Percentiles rank a stretch among this genome's conserved stretches.
phyloP scores from a whole-genome alignment of 148 eudicot genomes.

The Camellia sinensis region DNA sequence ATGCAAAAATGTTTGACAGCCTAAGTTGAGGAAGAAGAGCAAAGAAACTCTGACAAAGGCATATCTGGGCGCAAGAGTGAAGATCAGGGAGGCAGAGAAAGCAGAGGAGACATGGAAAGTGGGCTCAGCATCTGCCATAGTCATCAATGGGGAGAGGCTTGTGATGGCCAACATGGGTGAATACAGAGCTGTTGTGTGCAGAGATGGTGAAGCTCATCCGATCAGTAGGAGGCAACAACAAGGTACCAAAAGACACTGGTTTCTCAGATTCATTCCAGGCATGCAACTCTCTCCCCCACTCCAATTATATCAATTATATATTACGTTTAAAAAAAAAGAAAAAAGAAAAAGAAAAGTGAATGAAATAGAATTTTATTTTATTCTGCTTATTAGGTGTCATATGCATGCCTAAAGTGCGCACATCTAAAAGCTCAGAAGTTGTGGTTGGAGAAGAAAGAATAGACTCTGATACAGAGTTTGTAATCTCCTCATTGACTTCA shows the following conservation, averaged over 20 bases:
- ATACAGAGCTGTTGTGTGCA: conserved; percentile 60
- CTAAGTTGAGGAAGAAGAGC: conserved; percentile 42
- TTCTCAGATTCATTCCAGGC: conserved; percentile 50
- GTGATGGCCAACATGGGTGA: conserved; percentile 73
- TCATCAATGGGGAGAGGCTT: conserved; percentile 64
- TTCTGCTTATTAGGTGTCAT: conserved; percentile 35
- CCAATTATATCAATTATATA: too few relatives aligned
- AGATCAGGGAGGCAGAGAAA: conserved; percentile 21
- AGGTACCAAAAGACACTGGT: conserved; percentile 43
- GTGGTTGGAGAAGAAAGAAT: conserved; percentile 41
- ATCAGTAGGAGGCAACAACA: conserved; percentile 39
- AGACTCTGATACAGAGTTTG: conserved; percentile 65
- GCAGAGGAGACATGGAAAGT: conserved; percentile 21
- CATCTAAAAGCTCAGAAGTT: conserved; percentile 31
- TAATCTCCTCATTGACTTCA: conserved; percentile 25
- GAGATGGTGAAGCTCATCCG: conserved; percentile 66
- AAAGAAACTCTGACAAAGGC: conserved; percentile 67
- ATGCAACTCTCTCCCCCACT: too few relatives aligned
- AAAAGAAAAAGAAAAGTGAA: too few relatives aligned
- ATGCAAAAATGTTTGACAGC: conserved; percentile 22
- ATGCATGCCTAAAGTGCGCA: conserved; percentile 38
- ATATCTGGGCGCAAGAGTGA: conserved; percentile 37
- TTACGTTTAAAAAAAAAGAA: too few relatives aligned
- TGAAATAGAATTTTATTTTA: too few relatives aligned
- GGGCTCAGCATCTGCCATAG: conserved; percentile 54